Evolutionary conservation across 2,329 filamentous ascomycete genomes (phyloP).

Genomic region (Clonostachys rosea): DNA sequence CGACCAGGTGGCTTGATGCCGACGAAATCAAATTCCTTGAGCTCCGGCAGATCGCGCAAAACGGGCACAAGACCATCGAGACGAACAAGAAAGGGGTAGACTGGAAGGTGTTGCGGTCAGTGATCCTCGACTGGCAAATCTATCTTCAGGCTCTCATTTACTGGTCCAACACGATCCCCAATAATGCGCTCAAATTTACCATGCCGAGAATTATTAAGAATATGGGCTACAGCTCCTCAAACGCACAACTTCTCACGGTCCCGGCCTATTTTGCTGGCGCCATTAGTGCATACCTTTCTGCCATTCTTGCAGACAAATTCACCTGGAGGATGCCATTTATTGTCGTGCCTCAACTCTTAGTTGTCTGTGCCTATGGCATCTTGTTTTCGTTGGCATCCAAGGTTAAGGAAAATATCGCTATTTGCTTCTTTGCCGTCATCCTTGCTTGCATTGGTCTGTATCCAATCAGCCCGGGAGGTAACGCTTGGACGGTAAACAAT

Average conservation of each 20-base stretch:
- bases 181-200: slow-evolving; percentile 10
- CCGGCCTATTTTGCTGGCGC: slow-evolving; percentile 58
- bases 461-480: slow-evolving; percentile 27
- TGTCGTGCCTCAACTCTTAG: slow-evolving; percentile 52
- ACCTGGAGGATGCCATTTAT: slow-evolving; percentile 62
- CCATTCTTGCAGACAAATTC: slow-evolving; percentile 63
- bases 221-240: slow-evolving; percentile 17
- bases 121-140: too few species aligned
- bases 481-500: slow-evolving; percentile 5
- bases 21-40: slow-evolving; percentile 5
- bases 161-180: too few species aligned
- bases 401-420: slow-evolving; percentile 31
- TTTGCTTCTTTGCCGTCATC: slow-evolving; percentile 64
- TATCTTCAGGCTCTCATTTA: too few species aligned
- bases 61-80: too few species aligned
- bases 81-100: too few species aligned
- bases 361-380: slow-evolving; percentile 54
- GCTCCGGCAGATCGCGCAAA: slow-evolving; percentile 1
- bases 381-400: slow-evolving; percentile 56
- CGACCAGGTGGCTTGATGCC: background rate
- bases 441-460: slow-evolving; percentile 68
- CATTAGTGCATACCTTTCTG: slow-evolving; percentile 56
- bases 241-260: slow-evolving; percentile 38
- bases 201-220: slow-evolving; percentile 13
- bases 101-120: too few species aligned